Evolutionary conservation across 2,329 filamentous ascomycete species (phyloP).

Genomic region (Xylaria hypoxylon): DNA sequence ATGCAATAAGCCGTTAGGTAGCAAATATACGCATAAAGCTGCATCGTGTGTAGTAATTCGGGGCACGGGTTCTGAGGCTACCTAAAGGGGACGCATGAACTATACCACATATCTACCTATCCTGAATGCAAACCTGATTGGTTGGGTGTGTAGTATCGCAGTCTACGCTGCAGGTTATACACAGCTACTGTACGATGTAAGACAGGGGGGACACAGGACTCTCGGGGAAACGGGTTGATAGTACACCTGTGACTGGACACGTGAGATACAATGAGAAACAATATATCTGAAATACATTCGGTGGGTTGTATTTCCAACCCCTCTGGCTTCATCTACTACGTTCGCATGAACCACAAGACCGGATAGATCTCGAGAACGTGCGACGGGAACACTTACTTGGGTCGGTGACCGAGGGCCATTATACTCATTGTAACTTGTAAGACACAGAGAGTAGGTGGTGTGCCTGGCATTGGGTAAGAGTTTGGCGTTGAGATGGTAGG

Average conservation of each 20-base stretch:
- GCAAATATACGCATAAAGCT: conserved; percentile 1
- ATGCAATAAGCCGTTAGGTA: not conserved
- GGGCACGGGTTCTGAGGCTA: not conserved
- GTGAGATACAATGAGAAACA: not conserved
- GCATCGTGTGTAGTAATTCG: not conserved
- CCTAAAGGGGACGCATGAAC: not conserved
- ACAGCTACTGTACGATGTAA: not conserved
- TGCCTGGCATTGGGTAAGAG: not conserved
- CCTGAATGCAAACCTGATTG: not conserved
- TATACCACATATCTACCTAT: not conserved
- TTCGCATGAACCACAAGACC: conserved; percentile 1
- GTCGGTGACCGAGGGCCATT: conserved; percentile 3
- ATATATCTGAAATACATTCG: conserved; percentile 5
- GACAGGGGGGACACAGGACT: not conserved
- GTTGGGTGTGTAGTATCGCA: not conserved
- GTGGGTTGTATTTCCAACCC: conserved; percentile 19
- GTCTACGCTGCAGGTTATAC: not conserved
- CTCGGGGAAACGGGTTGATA: not conserved
- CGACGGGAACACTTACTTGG: not conserved
- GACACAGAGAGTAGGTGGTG: not conserved
- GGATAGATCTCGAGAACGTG: not conserved
- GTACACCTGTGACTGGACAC: conserved; percentile 4
- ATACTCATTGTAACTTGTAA: not conserved
- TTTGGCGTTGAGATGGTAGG: conserved; percentile 10
- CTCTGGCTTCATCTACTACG: not conserved